Percentiles rank a stretch among this genome's conserved stretches.
Conservation (phyloP, 2,329 filamentous ascomycete genomes). For the Endoconidiophora laricicola region DNA sequence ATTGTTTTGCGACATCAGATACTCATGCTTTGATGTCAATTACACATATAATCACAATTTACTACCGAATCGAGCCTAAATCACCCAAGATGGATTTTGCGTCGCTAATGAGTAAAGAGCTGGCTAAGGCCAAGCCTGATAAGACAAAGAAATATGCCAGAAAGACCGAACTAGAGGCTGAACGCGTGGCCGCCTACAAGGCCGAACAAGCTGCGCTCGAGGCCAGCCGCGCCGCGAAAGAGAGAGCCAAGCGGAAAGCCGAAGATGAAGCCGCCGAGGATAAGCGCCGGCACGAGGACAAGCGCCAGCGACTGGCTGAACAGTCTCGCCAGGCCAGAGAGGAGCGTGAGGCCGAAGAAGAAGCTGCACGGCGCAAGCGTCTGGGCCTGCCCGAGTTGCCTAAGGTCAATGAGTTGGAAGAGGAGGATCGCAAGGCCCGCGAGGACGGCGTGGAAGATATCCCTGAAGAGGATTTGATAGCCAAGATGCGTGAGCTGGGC, state of each 20-base stretch:
- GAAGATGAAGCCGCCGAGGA: conserved; percentile 71
- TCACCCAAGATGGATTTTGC: conserved; percentile 72
- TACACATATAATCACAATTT: neutral
- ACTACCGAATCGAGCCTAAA: neutral
- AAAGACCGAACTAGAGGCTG: conserved; percentile 71
- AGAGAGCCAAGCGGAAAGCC: conserved; percentile 66
- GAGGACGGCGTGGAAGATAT: conserved; percentile 41
- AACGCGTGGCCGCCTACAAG: conserved; percentile 62
- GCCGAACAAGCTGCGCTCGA: conserved; percentile 66
- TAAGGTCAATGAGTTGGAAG: conserved; percentile 21
- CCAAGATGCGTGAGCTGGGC: conserved; percentile 51
- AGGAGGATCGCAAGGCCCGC: conserved; percentile 17
- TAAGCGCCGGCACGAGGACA: conserved; percentile 57
- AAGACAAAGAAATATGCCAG: conserved; percentile 58
- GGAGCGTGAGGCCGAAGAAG: conserved; percentile 57
- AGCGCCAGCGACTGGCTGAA: conserved; percentile 64
- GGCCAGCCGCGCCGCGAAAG: conserved; percentile 50
- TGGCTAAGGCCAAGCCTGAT: conserved; percentile 57
- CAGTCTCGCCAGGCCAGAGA: conserved; percentile 55
- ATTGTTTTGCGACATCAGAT: too few relatives aligned
- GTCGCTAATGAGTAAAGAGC: conserved; percentile 80
- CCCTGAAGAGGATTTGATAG: conserved; percentile 50
- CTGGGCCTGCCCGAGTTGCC: conserved; percentile 65
- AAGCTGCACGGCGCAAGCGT: conserved; percentile 54
- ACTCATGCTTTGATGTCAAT: neutral